Base-by-base conservation (phyloP, 2,329 filamentous ascomycete species). In the Capronia epimyces region DNA sequence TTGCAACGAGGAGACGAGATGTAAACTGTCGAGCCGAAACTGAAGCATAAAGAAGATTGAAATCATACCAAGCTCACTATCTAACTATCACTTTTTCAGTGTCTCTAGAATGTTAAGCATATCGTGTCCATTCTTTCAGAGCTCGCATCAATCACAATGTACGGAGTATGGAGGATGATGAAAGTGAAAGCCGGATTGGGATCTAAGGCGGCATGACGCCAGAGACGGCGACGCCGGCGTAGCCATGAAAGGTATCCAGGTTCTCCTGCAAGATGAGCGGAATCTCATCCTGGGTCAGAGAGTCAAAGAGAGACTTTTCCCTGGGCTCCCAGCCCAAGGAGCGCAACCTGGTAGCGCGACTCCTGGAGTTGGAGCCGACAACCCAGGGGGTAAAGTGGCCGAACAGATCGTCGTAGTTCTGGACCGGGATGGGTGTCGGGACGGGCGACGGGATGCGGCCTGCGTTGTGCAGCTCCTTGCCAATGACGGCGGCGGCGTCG, bases 181-280 rank as follows among this genome's bases (percentile, higher is more conserved):
- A n/a, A n/a, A n/a, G n/a, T n/a, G n/a, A n/a, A n/a, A n/a, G n/a
- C n/a, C n/a, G n/a, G n/a, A n/a, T n/a, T n/a, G n/a, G n/a, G 24
- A 27, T 10, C n/a, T 0, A 80, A 80, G 79, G 80, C 84, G 57
- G 80, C 72, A 0, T 83, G 10, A 80, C 81, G 3, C 73, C 77
- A 12, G 81, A 81, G 0, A 78, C 72, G 0, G 81, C 83, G 0
- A 81, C 81, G 37, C 84, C 80, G 0, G 81, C 80, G 56, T 83
- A 84, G 1, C 81, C 78, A 81, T 70, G 62, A 20, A 37, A 37
- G 34, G 18, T 37, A 5, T 18, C 34, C 7, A 42, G 20, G 12
- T 32, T 39, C 44, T 60, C 58, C 32, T 58, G 10, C 27, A 59
- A 20, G n/a, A 57, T 34, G 18, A 50, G 16, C 2, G 56, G 54